phyloP scores from a whole-genome alignment of 2,329 filamentous ascomycete species.

The Fusarium longipes region DNA sequence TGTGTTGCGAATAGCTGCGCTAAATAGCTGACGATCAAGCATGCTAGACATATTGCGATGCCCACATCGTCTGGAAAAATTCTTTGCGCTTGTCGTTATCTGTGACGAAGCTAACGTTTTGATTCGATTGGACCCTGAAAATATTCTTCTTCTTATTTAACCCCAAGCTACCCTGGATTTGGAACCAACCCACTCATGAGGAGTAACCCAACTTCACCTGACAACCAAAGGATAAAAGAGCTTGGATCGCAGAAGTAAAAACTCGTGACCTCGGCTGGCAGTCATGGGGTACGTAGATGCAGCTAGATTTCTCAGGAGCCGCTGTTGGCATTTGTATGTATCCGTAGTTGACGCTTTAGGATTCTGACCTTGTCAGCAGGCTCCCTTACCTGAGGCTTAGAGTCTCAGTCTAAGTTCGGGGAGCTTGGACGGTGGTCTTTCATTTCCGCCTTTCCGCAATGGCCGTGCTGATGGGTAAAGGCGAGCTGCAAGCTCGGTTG shows the following conservation, averaged over 20 bases:
- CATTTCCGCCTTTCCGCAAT: constrained; percentile 41
- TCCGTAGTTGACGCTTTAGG: neutral
- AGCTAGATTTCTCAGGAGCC: constrained; percentile 3
- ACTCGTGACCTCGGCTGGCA: neutral
- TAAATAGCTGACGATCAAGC: neutral
- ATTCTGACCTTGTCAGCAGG: constrained; percentile 28
- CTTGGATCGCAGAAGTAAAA: constrained; percentile 3
- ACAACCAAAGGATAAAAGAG: neutral
- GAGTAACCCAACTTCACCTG: neutral
- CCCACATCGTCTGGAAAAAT: constrained; percentile 17
- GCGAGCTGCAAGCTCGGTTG: constrained; percentile 23
- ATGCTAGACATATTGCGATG: constrained; percentile 7
- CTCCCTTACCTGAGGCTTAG: constrained; percentile 28
- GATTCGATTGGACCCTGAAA: constrained; percentile 32
- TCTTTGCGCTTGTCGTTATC: constrained; percentile 18
- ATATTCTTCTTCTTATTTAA: constrained; percentile 1
- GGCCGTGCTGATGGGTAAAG: constrained; percentile 34
- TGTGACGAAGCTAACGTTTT: constrained; percentile 25
- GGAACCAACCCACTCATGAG: constrained; percentile 3
- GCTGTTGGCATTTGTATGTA: neutral
- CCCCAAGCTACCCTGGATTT: constrained; percentile 31
- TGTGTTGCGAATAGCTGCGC: neutral
- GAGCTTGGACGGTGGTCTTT: constrained; percentile 41
- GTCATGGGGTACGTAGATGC: constrained; percentile 1
- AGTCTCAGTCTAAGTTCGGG: constrained; percentile 8